These are phyloP conservation scores for Blastobotrys peoriensis DNA, from an alignment of 805 yeast species.

Conservation along the genomic window DNA sequence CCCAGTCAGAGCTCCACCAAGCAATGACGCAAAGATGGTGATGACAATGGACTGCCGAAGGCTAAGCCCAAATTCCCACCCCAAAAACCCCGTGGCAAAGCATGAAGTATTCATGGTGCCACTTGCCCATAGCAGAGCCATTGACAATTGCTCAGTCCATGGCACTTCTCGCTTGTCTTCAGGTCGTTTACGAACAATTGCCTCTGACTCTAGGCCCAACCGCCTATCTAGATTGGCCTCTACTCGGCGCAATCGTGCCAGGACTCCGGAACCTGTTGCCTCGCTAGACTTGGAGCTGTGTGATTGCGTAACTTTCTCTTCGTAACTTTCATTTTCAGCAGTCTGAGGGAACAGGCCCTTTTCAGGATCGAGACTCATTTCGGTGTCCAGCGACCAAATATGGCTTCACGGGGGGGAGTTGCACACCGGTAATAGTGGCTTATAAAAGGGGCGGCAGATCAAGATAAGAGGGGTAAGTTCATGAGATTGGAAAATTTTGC, in stretches of 20 bases:
- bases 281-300: no score
- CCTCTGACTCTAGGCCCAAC: conserved; percentile 8
- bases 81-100: conserved; percentile 7
- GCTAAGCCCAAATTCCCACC: conserved; percentile 7
- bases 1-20: conserved; percentile 5
- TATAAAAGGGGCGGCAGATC: no score
- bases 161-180: conserved; percentile 6
- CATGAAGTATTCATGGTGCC: conserved; percentile 8
- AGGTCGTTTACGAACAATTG: conserved; percentile 7
- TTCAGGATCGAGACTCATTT: neutral
- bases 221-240: conserved; percentile 4
- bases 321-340: no score
- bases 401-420: no score
- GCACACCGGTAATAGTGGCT: no score
- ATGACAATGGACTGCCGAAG: conserved; percentile 5
- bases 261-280: no score
- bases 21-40: conserved; percentile 4
- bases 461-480: no score
- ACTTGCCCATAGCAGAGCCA: conserved; percentile 10
- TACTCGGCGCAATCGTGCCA: neutral
- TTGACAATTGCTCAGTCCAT: conserved; percentile 6
- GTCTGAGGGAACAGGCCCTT: neutral
- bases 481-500: neutral
- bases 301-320: no score
- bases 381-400: no score